Evolutionary conservation across 2,329 filamentous ascomycete species (phyloP), one percentile per base, ranked within the genome.

Genomic region (Claviceps digitariae): DNA sequence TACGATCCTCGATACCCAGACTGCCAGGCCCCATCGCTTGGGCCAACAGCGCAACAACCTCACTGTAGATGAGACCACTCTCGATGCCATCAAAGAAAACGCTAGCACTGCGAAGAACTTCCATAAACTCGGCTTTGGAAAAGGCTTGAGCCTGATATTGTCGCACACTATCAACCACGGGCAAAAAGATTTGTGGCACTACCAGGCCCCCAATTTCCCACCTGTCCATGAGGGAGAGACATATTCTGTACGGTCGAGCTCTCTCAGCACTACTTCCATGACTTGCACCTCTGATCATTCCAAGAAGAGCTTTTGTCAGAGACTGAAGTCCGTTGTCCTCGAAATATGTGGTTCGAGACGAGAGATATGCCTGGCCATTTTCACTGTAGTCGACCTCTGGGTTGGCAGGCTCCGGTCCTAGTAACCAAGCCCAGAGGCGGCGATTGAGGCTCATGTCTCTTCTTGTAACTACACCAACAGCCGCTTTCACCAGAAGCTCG

Each of bases 1-100:
- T 69, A 51, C 76, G 77, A 53, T 81, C 74, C 4, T 71, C 68
- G 4, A 65, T 60, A 36, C 64, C 62, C n/a, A 71, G 52, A 38
- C 64, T 69, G 23, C 72, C 73, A 5, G 75, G 69, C 2, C 73
- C 72, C 52, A 83, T 71, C n/a, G 79, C 73, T 60, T 82, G 75
- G 1, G 76, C 75, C 55, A 93, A 72, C 44, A 93, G 75, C 13
- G 80, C 74, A 53, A 88, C 72, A 53, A 95, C 75, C 64, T 95
- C 88, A 48, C 85, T 83, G 74, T 94, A 98, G 48, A 98, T 95
- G 21, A 97, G 74, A 8, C 87, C 86, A 61, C 90, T 95, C 68
- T 98, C 93, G 41, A 97, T 91, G 5, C 91, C 91, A 64, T 98
- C 93, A 60, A 98, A 98, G 69, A 98, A 98, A 43, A 93, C 85